Base-by-base conservation (phyloP, 129 eudicot species). In the Scalesia atractyloides region DNA sequence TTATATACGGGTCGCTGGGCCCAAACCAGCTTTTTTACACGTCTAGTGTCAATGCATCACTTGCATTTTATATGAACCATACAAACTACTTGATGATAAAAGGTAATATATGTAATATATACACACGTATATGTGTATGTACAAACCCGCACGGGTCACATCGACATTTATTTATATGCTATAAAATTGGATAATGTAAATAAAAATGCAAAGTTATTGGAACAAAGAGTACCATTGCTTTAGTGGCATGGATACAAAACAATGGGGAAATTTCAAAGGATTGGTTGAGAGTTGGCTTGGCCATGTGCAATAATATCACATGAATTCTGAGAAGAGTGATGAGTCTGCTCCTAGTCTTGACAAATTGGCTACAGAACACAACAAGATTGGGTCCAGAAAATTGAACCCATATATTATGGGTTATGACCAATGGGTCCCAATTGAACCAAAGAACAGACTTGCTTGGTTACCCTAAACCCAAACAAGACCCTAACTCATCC, bases 261-360 rank as follows among this genome's bases (percentile, higher is more conserved):
- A 75, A 54, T 66, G 76, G 17, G 19, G 64, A 77, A 62, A 77
- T 61, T 69, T 77, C 81, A 77, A 77, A 77, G 76, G 64, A 60
- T 77, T 51, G 81, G 81, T 77, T 77, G 81, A 77, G 81, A 69
- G 76, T 70, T 77, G 76, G 80, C 3, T 69, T 69, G 76, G 75
- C 81, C 81, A 77, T 77, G 70, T 69, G 82, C 76, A 77, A 77
- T 77, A 69, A 77, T 77, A 77, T 66, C 81, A 77, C 70, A 77
- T 76, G 70, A 59, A 61, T 76, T 48, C 75, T 68, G 75, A 76
- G 33, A 56, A 20, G 60, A 53, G 24, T 60, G 19, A 56, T 56
- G 60, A 53, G 24, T 30, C 10, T 12, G 65, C 30, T 70, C 50
- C 64, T 51, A 77, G 36, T 48, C 72, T 77, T 77, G 76, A 70